Evolutionary conservation across 1,284 basidiomycete species (phyloP).

Genomic region (Papiliotrema nemorosa): DNA sequence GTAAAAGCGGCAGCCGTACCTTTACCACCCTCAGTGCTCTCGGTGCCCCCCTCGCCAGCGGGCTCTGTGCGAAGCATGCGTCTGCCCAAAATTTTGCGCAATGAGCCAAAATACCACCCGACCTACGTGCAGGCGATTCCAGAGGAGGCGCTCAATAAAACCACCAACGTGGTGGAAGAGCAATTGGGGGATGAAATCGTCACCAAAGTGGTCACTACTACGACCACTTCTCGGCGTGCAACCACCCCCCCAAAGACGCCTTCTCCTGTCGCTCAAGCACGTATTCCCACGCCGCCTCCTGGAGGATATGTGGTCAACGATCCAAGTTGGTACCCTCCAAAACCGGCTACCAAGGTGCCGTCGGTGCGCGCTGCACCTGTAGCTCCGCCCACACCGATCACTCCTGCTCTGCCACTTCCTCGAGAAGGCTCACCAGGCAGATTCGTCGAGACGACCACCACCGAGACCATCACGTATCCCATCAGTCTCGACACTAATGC

Average conservation of each 20-base stretch:
- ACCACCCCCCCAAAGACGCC: constrained; percentile 3
- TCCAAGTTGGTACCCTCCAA: background rate
- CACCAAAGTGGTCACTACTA: constrained; percentile 6
- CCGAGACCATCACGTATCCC: constrained; percentile 19
- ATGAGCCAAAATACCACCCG: background rate
- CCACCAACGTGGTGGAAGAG: background rate
- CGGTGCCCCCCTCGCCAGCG: background rate
- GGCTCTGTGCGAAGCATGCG: constrained; percentile 6
- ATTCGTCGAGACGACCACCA: constrained; percentile 20
- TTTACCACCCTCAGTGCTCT: background rate
- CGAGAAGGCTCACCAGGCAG: constrained; percentile 1
- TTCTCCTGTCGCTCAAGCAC: background rate
- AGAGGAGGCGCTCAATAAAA: background rate
- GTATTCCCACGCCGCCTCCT: background rate
- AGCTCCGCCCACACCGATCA: constrained; percentile 6
- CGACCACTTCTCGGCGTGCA: constrained; percentile 4
- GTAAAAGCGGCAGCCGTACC: background rate
- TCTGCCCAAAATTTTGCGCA: background rate
- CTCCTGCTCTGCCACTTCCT: constrained; percentile 1
- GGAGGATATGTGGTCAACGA: constrained; percentile 3
- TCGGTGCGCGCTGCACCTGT: background rate
- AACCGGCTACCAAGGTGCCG: background rate
- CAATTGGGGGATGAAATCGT: constrained; percentile 5
- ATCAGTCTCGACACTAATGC: constrained; percentile 20
- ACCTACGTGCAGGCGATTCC: constrained; percentile 3